Percentiles rank a stretch among this genome's conserved stretches.
Evolutionary conservation across 257 asterid species (phyloP).

Genomic region (Thymus quinquecostatus): DNA sequence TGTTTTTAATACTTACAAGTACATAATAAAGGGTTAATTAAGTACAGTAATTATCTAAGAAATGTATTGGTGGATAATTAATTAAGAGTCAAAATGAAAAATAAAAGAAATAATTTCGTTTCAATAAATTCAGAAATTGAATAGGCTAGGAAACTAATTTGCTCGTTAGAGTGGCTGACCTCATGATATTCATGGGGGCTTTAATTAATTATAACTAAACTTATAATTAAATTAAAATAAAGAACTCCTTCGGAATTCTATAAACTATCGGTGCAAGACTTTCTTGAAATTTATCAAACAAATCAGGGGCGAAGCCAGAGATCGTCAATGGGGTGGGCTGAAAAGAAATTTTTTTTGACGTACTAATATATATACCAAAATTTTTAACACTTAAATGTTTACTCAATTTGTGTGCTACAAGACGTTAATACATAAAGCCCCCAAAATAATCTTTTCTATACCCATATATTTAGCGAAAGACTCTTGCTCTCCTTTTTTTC

Average conservation of each 20-base stretch:
- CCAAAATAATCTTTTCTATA: too few relatives aligned
- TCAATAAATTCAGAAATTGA: background rate
- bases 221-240: background rate
- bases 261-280: conserved; percentile 3
- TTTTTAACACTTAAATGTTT: too few relatives aligned
- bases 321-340: too few relatives aligned
- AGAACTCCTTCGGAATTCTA: conserved; percentile 1
- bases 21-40: background rate
- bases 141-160: background rate
- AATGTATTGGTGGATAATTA: background rate
- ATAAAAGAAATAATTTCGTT: background rate
- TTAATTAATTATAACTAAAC: too few relatives aligned
- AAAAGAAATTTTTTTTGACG: too few relatives aligned
- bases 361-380: too few relatives aligned
- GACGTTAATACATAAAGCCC: too few relatives aligned
- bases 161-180: background rate
- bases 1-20: too few relatives aligned
- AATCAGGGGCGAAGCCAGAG: too few relatives aligned
- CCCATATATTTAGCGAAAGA: too few relatives aligned
- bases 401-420: too few relatives aligned
- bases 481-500: too few relatives aligned
- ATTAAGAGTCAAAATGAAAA: conserved; percentile 23
- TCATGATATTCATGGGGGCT: background rate
- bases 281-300: background rate
- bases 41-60: background rate